Base-by-base conservation (phyloP, 1,139 yeast species). In the Casaregolazyma lundiana region DNA sequence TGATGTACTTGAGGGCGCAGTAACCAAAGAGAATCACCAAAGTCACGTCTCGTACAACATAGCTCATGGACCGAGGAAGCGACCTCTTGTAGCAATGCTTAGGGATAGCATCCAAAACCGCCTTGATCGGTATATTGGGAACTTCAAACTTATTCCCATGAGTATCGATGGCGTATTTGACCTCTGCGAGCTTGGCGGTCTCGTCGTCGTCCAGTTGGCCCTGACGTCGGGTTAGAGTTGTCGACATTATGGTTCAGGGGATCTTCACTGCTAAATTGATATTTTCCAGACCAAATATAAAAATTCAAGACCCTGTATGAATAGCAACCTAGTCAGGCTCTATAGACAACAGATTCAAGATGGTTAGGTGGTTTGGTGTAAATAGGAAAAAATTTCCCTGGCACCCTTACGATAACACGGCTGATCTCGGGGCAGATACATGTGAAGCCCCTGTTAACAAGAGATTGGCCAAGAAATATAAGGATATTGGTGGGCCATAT, bases 111-210 rank as follows among this genome's bases (percentile, higher is more conserved):
- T 76, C 75, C 59, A 84, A 69, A 53, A 84, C 75, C 55, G 84
- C 88, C 70, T 81, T 82, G 64, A 84, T 82, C 54, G 89, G 69
- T 69, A 71, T 81, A 59, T 81, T 86, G 22, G 94, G 94, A 7
- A 80, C 90, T 47, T 73, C 75, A 64, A 83, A 85, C 49, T 72
- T 78, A 47, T 80, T 71, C 32, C 94, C 95, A 59, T 68, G 63
- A 42, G 84, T 76, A 63, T 82, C 81, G 48, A 73, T 66, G 41
- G 59, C 54, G 38, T 41, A 46, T 34, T 40, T 36, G 24, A 29
- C 26, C 13, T 44, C 37, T 38, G 50, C 46, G 43, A 47, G 49
- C 29, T 44, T 40, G 21, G 55, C 49, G 20, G 48, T 38, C 38
- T 46, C 46, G 38, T 44, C 45, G 22, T 35, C 39, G 22, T 51